These are phyloP conservation scores for Cairneyella variabilis DNA, from an alignment of 495 filamentous ascomycete species.

Conservation along the genomic window DNA sequence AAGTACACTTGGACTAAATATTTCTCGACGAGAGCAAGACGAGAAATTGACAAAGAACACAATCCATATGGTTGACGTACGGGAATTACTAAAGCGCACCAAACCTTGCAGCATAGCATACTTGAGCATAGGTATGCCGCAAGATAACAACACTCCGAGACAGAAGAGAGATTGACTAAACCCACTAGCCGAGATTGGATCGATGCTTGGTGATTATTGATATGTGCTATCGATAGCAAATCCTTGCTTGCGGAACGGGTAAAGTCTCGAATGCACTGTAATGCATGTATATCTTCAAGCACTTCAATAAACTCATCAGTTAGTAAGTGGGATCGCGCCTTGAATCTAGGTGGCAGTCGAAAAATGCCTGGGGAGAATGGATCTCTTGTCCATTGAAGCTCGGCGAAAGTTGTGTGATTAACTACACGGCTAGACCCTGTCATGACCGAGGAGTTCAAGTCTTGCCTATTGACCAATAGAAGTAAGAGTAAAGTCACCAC, in stretches of 20 bases:
- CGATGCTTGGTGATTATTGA: slow-evolving; percentile 38
- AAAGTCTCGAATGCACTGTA: slow-evolving; percentile 36
- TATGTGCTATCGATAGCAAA: slow-evolving; percentile 29
- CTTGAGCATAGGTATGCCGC: slow-evolving; percentile 35
- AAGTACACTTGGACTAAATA: too few relatives aligned
- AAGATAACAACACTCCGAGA: slow-evolving; percentile 33
- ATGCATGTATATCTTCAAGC: slow-evolving; percentile 32
- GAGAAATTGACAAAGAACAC: slow-evolving; percentile 7
- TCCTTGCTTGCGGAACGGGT: too few relatives aligned
- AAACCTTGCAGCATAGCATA: slow-evolving; percentile 38
- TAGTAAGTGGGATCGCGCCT: slow-evolving; percentile 22
- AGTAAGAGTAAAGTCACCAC: too few relatives aligned
- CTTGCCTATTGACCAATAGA: too few relatives aligned
- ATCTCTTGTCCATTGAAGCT: too few relatives aligned
- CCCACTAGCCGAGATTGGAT: slow-evolving; percentile 33
- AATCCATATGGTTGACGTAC: too few relatives aligned
- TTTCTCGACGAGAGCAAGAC: too few relatives aligned
- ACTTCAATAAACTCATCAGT: slow-evolving; percentile 29
- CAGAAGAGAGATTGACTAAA: slow-evolving; percentile 19
- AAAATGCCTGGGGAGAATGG: too few relatives aligned
- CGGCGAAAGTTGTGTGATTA: too few relatives aligned
- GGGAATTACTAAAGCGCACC: slow-evolving; percentile 33
- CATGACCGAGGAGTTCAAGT: too few relatives aligned
- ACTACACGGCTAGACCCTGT: too few relatives aligned
- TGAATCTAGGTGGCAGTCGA: slow-evolving; percentile 34